phyloP scores from a whole-genome alignment of 345 rosid genomes.

The Syzygium aqueum region DNA sequence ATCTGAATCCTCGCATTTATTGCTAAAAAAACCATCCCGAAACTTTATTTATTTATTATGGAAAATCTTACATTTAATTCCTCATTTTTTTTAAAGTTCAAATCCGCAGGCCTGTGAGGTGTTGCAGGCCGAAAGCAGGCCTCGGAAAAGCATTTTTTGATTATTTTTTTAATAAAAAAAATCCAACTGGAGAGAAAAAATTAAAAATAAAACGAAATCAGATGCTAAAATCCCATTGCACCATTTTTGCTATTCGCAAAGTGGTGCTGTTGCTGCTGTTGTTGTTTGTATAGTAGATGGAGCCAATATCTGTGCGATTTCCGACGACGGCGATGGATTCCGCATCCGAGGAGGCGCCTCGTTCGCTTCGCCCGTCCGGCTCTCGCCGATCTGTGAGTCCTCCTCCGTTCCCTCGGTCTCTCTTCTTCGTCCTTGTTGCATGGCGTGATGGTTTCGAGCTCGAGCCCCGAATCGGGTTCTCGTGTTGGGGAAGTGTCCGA shows the following conservation, averaged over 20 bases:
- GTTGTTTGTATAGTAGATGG: background rate
- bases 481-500: background rate
- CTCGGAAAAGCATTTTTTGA: background rate
- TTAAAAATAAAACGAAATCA: background rate
- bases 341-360: background rate
- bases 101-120: background rate
- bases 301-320: background rate
- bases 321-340: background rate
- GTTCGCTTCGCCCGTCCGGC: background rate
- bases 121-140: background rate
- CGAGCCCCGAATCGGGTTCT: background rate
- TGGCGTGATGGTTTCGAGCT: background rate
- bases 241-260: background rate
- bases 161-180: no score
- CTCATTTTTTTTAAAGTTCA: background rate
- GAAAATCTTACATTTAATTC: background rate
- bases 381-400: background rate
- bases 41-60: no score
- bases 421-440: background rate
- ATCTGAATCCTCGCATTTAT: background rate
- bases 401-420: background rate
- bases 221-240: background rate
- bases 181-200: background rate
- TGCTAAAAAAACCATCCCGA: no score
- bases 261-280: background rate